Conservation (phyloP, 2,329 filamentous ascomycete species). For the Incumbomyces lentus region DNA sequence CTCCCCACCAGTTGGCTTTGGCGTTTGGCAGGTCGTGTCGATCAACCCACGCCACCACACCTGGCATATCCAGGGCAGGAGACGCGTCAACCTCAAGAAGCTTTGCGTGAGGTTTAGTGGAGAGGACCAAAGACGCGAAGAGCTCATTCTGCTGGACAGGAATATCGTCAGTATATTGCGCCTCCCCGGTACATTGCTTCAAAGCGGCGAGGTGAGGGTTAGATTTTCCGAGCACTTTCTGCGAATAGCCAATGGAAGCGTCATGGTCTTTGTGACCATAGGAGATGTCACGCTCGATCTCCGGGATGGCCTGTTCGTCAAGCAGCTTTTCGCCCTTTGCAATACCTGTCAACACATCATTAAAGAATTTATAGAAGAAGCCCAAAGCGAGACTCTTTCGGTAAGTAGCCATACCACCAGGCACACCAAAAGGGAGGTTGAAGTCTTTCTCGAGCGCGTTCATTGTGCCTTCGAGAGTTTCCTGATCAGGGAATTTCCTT, state of each 20-base stretch:
- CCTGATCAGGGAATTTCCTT: slow-evolving; percentile 67
- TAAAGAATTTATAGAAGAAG: slow-evolving; percentile 96
- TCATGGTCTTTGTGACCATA: slow-evolving; percentile 67
- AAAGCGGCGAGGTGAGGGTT: slow-evolving; percentile 79
- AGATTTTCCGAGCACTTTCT: slow-evolving; percentile 75
- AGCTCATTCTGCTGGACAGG: slow-evolving; percentile 78
- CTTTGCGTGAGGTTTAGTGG: slow-evolving; percentile 78
- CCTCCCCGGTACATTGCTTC: slow-evolving; percentile 88
- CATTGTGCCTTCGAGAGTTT: slow-evolving; percentile 83
- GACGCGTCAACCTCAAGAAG: slow-evolving; percentile 66
- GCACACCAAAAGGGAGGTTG: slow-evolving; percentile 77
- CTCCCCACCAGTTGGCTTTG: slow-evolving; percentile 82
- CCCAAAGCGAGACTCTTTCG: slow-evolving; percentile 79
- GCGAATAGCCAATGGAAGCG: slow-evolving; percentile 64
- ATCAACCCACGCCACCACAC: slow-evolving; percentile 75
- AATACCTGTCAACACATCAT: slow-evolving; percentile 59
- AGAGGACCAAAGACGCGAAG: slow-evolving; percentile 77
- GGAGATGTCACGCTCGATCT: slow-evolving; percentile 79
- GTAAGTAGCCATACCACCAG: slow-evolving; percentile 95
- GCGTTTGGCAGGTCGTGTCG: slow-evolving; percentile 68
- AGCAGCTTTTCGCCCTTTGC: slow-evolving; percentile 39
- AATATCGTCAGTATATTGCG: slow-evolving; percentile 94
- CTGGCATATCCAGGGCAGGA: slow-evolving; percentile 69
- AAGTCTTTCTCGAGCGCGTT: slow-evolving; percentile 82
- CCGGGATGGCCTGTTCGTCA: slow-evolving; percentile 66